Base-by-base conservation (phyloP, 1,284 basidiomycete species). In the Ganoderma resinaceum region DNA sequence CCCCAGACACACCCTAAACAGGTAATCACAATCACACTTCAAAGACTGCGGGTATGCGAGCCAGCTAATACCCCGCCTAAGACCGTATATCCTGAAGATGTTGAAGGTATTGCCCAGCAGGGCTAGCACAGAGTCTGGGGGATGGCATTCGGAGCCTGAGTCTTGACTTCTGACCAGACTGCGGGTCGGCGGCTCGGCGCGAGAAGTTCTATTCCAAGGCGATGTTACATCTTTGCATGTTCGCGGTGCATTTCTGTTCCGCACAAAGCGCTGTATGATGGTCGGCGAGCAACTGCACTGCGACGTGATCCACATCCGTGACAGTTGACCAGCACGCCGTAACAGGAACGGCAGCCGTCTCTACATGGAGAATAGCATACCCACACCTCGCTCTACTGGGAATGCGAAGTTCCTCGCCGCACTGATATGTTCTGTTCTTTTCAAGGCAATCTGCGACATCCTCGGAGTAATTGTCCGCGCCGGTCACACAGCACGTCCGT, bases 281-380 rank as follows among this genome's bases (percentile, higher is more conserved):
- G 70, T 71, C 63, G 67, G 61, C 43, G 60, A 61, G 67, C 62
- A 63, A 55, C 65, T 49, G 53, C 61, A 61, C 66, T 18, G 58
- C 31, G 61, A 65, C 43, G 29, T 72, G 70, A 71, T 71, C 61
- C 49, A 61, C 58, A 59, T 60, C 38, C 43, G 26, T 64, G 58
- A 66, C 61, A 49, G 53, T 33, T 60, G 58, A n/a, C 35, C 35
- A 49, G 12, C n/a, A 29, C 8, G 20, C 31, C 26, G 16, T 26
- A 37, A 40, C 37, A 33, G 38, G 16, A 20, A 26, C 38, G 23
- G 14, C n/a, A 43, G 14, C 14, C 35, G 33, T 37, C 5, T 23
- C 35, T 37, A 26, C 35, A 23, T 23, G 12, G n/a, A 35, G 33
- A 59, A 59, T 38, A 9, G 35, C 31, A 35, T 18, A 58, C 33